Percentiles rank a stretch among this genome's conserved stretches.
phyloP scores from a whole-genome alignment of 148 eudicot genomes.

The Heliamphora exappendiculata region DNA sequence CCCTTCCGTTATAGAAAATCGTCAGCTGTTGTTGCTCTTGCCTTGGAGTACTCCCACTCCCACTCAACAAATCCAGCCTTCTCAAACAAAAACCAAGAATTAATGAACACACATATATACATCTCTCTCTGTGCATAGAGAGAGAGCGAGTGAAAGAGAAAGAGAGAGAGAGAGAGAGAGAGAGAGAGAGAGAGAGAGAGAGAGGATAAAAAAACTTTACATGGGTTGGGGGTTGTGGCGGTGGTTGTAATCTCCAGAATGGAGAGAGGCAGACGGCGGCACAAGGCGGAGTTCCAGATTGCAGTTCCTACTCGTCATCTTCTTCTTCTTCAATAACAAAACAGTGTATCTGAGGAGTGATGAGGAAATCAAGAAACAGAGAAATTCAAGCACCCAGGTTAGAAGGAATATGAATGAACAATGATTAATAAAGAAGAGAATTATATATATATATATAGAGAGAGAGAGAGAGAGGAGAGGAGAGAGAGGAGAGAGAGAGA shows the following conservation, averaged over 20 bases:
- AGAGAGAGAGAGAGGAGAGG: neutral
- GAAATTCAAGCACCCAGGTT: neutral
- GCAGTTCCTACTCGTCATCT: constrained; percentile 27
- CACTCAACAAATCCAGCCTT: neutral
- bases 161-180: constrained; percentile 3
- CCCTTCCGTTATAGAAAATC: constrained; percentile 36
- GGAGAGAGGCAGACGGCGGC: constrained; percentile 17
- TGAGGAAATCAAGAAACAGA: too few relatives aligned
- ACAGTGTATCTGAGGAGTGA: too few relatives aligned
- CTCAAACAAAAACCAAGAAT: neutral
- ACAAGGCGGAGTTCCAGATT: constrained; percentile 34
- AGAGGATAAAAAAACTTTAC: neutral
- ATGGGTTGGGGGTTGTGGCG: neutral
- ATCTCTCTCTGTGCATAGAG: neutral
- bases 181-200: too few relatives aligned
- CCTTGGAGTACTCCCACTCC: neutral
- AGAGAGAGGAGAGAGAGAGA: constrained; percentile 3
- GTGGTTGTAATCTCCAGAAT: neutral
- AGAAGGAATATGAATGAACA: neutral
- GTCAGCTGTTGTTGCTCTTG: constrained; percentile 25
- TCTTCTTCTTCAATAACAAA: neutral
- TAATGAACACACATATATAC: neutral
- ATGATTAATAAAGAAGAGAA: neutral
- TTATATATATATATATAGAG: neutral
- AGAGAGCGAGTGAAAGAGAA: neutral